Percentiles rank a stretch among this genome's conserved stretches.
These are phyloP conservation scores for Galerina sulciceps DNA, from an alignment of 768 basidiomycete species.

Conservation along the genomic window DNA sequence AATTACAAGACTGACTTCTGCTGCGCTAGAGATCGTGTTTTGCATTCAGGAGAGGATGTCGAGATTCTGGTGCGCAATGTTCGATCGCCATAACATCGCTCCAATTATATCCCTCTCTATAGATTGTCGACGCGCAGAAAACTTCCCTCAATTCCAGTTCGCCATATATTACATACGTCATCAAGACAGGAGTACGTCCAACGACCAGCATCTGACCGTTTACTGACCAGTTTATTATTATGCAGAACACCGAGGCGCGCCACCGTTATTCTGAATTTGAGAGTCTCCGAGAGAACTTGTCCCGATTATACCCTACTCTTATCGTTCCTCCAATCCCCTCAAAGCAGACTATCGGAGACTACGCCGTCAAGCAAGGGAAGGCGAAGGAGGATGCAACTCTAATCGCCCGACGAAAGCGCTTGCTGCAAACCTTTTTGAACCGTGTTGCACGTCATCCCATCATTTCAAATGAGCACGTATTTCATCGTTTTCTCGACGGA, in stretches of 20 bases:
- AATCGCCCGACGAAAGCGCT: conserved; percentile 90
- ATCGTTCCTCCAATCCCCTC: conserved; percentile 98
- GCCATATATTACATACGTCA: conserved; percentile 94
- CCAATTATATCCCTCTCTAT: neutral
- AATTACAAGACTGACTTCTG: conserved; percentile 80
- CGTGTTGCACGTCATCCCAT: conserved; percentile 91
- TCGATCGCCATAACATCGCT: conserved; percentile 4
- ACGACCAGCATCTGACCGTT: neutral
- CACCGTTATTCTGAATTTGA: conserved; percentile 99
- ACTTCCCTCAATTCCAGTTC: conserved; percentile 87
- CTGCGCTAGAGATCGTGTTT: conserved; percentile 72
- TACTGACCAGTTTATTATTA: conserved; percentile 13
- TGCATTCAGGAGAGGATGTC: conserved; percentile 82
- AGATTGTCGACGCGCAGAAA: conserved; percentile 97
- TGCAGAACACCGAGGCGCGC: conserved; percentile 76
- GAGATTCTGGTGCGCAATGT: conserved; percentile 70
- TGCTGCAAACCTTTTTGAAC: conserved; percentile 95
- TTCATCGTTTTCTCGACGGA: conserved; percentile 94
- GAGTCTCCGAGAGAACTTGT: conserved; percentile 81
- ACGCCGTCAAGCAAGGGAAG: conserved; percentile 95
- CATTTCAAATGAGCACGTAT: conserved; percentile 92
- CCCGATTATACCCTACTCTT: conserved; percentile 90
- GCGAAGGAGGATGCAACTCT: conserved; percentile 95
- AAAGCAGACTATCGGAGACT: conserved; percentile 94
- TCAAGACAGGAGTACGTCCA: conserved; percentile 75